Conservation (phyloP, 2,329 filamentous ascomycete genomes). For the Akanthomyces dipterigenus region DNA sequence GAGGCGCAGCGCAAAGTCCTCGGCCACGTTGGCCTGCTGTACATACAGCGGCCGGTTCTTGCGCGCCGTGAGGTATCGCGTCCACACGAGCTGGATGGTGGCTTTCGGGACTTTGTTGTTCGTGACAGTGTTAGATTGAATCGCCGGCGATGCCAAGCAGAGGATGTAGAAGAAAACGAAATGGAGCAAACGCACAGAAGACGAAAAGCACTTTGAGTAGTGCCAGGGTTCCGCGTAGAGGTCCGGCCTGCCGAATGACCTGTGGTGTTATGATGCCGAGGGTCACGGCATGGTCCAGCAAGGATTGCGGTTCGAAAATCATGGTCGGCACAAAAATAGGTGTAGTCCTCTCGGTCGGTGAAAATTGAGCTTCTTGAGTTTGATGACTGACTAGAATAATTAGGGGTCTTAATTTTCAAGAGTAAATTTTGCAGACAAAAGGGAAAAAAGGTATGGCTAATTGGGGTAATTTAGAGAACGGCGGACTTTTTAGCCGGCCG, state of each 20-base stretch:
- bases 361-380: no score
- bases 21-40: constrained; percentile 1
- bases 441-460: no score
- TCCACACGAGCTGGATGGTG: constrained; percentile 1
- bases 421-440: not conserved
- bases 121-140: not conserved
- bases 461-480: not conserved
- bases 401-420: not conserved
- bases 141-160: not conserved
- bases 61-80: constrained; percentile 6
- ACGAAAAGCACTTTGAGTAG: not conserved
- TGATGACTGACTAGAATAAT: no score
- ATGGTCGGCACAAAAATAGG: not conserved
- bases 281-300: constrained; percentile 3
- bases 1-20: constrained; percentile 4
- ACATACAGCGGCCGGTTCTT: constrained; percentile 1
- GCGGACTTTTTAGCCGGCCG: not conserved
- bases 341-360: no score
- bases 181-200: not conserved
- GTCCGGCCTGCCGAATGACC: not conserved
- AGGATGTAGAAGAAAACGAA: not conserved
- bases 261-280: not conserved
- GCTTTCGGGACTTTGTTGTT: not conserved
- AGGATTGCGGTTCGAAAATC: constrained; percentile 6
- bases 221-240: not conserved